Conservation (phyloP, 108 stramenopile genomes). For the Cyclotella cryptica region DNA sequence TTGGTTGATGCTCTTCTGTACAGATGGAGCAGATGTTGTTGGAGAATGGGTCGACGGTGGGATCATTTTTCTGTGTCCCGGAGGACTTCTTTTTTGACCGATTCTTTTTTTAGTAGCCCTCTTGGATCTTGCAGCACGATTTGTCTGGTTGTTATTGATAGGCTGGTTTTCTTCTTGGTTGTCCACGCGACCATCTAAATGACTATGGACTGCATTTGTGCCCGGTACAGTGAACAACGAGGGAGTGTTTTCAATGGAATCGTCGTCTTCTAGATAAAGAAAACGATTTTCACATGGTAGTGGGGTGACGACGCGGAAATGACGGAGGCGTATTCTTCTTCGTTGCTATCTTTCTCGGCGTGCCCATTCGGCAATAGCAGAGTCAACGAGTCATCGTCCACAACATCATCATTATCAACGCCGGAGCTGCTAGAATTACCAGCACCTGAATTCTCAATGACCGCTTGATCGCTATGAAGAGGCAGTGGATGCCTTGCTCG, state of each 20-base stretch:
- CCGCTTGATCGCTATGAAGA: not conserved
- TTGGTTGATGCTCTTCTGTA: conserved; percentile 1
- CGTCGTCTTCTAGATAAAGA: not conserved
- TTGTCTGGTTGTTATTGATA: not conserved
- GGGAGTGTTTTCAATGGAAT: not conserved
- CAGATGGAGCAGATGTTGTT: not conserved
- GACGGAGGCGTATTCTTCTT: not conserved
- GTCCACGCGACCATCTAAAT: not conserved
- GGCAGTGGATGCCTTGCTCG: not conserved
- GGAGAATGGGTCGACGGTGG: no score
- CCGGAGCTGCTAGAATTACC: not conserved
- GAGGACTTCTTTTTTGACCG: no score
- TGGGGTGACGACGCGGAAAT: not conserved
- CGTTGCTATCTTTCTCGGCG: not conserved
- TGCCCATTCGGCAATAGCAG: not conserved
- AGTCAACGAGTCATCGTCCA: not conserved
- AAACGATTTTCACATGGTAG: not conserved
- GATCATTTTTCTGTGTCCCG: no score
- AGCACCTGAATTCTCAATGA: not conserved
- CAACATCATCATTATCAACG: not conserved
- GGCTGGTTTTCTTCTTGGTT: not conserved
- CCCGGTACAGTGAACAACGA: not conserved
- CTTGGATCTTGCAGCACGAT: not conserved
- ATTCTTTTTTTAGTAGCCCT: not conserved
- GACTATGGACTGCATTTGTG: not conserved